Conservation (phyloP, 257 asterid genomes). For the Solanum lycopersicoides region DNA sequence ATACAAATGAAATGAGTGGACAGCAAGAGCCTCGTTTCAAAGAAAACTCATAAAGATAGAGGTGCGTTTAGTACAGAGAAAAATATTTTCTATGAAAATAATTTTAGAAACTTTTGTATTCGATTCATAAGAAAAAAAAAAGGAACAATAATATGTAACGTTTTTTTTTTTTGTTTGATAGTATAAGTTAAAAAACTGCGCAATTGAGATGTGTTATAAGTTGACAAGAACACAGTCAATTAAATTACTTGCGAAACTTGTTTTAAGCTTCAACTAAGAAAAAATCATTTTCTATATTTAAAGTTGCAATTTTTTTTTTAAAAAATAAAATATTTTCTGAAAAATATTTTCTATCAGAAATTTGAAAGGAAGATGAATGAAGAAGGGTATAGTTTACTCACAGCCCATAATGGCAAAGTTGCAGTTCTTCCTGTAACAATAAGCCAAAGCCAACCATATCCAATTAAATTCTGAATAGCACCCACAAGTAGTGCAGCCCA, state of each 20-base stretch:
- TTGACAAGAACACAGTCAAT: background rate
- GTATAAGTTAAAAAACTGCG: too few species aligned
- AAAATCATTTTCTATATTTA: too few species aligned
- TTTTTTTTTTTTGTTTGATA: too few species aligned
- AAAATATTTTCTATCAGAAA: background rate
- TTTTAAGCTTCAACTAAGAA: too few species aligned
- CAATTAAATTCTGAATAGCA: conserved; percentile 28
- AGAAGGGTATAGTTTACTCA: conserved; percentile 15
- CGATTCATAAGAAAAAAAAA: background rate
- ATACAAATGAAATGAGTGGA: background rate
- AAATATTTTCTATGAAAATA: too few species aligned
- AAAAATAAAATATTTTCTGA: too few species aligned
- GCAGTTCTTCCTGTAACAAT: conserved; percentile 27
- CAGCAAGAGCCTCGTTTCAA: background rate
- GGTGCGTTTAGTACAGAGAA: too few species aligned
- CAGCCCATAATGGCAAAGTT: conserved; percentile 35
- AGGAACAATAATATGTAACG: too few species aligned
- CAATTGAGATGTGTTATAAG: too few species aligned
- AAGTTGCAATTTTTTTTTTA: too few species aligned
- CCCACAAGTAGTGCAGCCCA: conserved; percentile 49
- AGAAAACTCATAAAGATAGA: background rate
- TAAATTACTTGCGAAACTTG: too few species aligned
- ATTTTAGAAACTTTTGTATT: too few species aligned
- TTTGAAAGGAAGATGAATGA: background rate
- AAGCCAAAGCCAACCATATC: conserved; percentile 54